Evolutionary conservation across 345 rosid species (phyloP).

Genomic region (Hevea brasiliensis): DNA sequence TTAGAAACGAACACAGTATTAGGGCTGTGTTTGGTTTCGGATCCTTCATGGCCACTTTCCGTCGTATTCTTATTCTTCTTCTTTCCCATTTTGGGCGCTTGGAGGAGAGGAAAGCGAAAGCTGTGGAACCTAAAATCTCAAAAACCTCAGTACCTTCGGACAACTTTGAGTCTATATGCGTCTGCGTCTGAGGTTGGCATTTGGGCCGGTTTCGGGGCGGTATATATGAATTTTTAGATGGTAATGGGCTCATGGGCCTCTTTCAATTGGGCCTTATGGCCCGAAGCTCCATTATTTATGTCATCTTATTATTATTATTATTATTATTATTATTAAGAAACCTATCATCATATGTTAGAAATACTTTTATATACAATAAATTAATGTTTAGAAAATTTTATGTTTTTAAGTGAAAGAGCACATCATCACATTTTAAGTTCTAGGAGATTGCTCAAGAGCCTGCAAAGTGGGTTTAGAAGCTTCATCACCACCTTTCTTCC

Average conservation of each 20-base stretch:
- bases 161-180: background rate
- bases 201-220: background rate
- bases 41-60: conserved; percentile 41
- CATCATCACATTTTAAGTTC: too few species aligned
- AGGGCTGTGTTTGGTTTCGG: conserved; percentile 51
- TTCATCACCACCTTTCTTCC: too few species aligned
- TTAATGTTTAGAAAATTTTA: too few species aligned
- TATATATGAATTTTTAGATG: background rate
- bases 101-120: background rate
- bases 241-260: background rate
- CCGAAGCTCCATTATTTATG: too few species aligned
- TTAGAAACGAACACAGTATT: conserved; percentile 77
- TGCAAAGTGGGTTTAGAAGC: too few species aligned
- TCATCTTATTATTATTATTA: too few species aligned
- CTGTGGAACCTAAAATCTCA: conserved; percentile 1
- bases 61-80: conserved; percentile 43
- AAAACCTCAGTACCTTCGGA: background rate
- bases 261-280: too few species aligned
- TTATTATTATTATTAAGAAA: too few species aligned
- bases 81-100: conserved; percentile 9
- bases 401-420: too few species aligned
- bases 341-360: too few species aligned
- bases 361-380: too few species aligned
- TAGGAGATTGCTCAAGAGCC: too few species aligned
- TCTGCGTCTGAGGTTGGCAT: background rate